Evolutionary conservation across 345 rosid genomes (phyloP), one percentile per base, ranked within the genome.

Genomic region (Dimocarpus longan): DNA sequence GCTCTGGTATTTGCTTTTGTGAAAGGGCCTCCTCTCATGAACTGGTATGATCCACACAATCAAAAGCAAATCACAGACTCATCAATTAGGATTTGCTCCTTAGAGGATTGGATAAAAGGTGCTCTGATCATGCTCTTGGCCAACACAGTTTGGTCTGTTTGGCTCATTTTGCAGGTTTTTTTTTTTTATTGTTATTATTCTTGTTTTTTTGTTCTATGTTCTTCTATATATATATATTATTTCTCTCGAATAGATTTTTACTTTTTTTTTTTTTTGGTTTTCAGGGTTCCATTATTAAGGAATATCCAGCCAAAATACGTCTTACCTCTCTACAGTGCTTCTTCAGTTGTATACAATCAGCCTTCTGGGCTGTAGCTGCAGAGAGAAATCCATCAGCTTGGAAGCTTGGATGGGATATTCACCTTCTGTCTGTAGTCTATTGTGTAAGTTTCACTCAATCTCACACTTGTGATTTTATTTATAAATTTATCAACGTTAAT

Each of bases 81-180:
- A 66, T 44, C 77, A 52, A 44, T 37, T 26, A 80, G 76, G 7
- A 18, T 10, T 19, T 16, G 22, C 42, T 72, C 86, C 28, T 11
- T 42, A 0, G 72, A 72, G 32, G 81, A 86, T 48, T 86, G 89
- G 85, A 79, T 95, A 3, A 91, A 88, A 84, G 98, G 98, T n/a
- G 82, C 88, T 44, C 84, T 95, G 22, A 82, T 92, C 28, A 93
- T 95, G 98, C 83, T 95, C 79, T 77, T 88, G 9, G 92, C 97
- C 82, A 93, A 92, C 74, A 80, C 83, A 8, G 81, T 87, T 21
- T 95, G 98, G 95, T 91, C 94, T 84, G 44, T 92, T 78, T 95
- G 97, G 98, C 86, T 95, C 81, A 83, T 91, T 81, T 74, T 95
- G 64, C 98, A 95, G 94, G 97, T 95, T 66, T 71, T 59, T 32